These are phyloP conservation scores for Besnoitia besnoiti DNA, from an alignment of 169 alveolate genomes.

Conservation along the genomic window DNA sequence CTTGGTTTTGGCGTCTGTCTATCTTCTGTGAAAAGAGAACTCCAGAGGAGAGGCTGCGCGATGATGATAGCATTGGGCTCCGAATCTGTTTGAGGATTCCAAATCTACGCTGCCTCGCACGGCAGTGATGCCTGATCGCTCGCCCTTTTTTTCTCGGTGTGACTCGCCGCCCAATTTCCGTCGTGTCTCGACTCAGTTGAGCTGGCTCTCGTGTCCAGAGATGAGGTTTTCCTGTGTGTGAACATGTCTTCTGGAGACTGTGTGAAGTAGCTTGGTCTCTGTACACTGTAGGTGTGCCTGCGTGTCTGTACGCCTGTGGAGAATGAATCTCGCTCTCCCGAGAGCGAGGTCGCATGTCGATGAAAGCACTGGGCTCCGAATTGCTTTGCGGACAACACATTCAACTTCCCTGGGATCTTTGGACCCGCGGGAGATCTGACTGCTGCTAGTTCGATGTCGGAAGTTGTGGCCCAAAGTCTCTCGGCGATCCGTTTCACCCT, in stretches of 20 bases:
- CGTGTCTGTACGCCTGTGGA: not conserved
- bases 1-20: not conserved
- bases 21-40: not conserved
- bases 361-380: conserved; percentile 46
- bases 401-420: no score
- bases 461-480: not conserved
- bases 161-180: not conserved
- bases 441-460: not conserved
- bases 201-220: no score
- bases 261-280: no score
- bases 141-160: not conserved
- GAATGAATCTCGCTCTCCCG: not conserved
- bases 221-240: not conserved
- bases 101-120: not conserved
- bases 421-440: not conserved
- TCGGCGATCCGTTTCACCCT: not conserved
- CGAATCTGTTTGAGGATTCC: not conserved
- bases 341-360: not conserved
- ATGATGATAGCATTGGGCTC: conserved; percentile 49
- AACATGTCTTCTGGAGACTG: not conserved
- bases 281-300: not conserved
- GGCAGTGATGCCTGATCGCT: not conserved
- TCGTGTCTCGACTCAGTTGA: no score
- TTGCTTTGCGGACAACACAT: not conserved
- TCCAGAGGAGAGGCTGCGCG: not conserved